Evolutionary conservation across 257 asterid species (phyloP), one percentile per base, ranked within the genome.

Genomic region (Fraxinus excelsior): DNA sequence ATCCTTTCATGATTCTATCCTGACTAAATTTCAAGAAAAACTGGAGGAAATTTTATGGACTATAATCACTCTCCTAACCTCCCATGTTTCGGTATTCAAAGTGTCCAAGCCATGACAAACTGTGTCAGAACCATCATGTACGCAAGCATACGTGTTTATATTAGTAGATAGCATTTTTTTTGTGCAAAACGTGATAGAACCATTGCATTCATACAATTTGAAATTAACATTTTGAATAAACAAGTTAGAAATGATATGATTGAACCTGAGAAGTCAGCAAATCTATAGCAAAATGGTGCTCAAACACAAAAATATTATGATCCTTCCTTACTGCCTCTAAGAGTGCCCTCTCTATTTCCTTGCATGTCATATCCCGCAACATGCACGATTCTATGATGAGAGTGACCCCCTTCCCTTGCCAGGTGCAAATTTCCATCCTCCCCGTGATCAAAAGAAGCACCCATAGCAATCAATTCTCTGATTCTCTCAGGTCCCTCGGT

Each of bases 281-380:
- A 85, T 96, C 97, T 56, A 96, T 83, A 2, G 99, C 99, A 78
- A 89, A 93, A 84, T 96, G 98, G 84, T 96, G 99, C 81, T 91
- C 96, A 60, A 96, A 93, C 81, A 96, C 88, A 74, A 77, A 89
- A 40, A 96, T 91, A 73, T 91, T 93, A 31, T 92, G 96, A 86
- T 93, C 95, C 82, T 86, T 93, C 70, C 80, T 77, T 14, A 93
- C 98, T 71, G 98, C 98, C 84, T 91, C 95, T 81, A 93, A 84
- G 42, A 96, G 75, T 26, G 98, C 98, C 89, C 98, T 90, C 86
- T 88, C 99, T 70, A 96, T 93, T 78, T 96, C 99, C 74, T 94
- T 86, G 31, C 99, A 98, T 5, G 99, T 96, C 99, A 96, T 93
- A 76, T 96, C 99, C n/a, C 69, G 99, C 97, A 69, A 98, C 97